These are phyloP conservation scores for Calonectria pauciramosa DNA, from an alignment of 2,329 filamentous ascomycete genomes.

Conservation along the genomic window DNA sequence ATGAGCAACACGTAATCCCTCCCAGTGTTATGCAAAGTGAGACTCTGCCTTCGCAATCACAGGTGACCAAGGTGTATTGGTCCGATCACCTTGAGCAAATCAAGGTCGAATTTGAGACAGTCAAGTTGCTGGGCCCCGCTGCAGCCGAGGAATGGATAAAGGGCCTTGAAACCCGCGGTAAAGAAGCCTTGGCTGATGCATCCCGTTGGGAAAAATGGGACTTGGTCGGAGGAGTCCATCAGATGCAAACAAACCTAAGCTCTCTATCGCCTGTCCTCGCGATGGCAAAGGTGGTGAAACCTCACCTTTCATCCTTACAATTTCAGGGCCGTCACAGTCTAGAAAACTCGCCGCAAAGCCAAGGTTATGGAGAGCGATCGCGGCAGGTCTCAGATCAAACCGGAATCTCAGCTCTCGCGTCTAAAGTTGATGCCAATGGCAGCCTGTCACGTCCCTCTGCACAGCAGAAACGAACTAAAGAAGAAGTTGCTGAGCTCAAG, in stretches of 20 bases:
- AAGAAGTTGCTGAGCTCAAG: slow-evolving; percentile 75
- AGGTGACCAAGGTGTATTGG: slow-evolving; percentile 77
- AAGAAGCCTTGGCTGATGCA: slow-evolving; percentile 70
- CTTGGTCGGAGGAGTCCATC: slow-evolving; percentile 55
- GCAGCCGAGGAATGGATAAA: slow-evolving; percentile 85
- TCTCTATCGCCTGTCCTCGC: slow-evolving; percentile 11
- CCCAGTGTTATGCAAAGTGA: slow-evolving; percentile 67
- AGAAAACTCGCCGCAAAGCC: background rate
- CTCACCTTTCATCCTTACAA: background rate
- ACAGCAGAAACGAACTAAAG: slow-evolving; percentile 67
- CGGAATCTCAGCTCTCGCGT: slow-evolving; percentile 15
- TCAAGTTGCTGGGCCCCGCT: slow-evolving; percentile 75
- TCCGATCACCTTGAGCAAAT: slow-evolving; percentile 73
- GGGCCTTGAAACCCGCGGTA: slow-evolving; percentile 75
- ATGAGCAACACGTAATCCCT: slow-evolving; percentile 71
- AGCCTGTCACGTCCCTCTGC: slow-evolving; percentile 13
- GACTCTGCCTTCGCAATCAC: slow-evolving; percentile 59
- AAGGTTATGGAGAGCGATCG: slow-evolving; percentile 16
- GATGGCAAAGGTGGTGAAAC: background rate
- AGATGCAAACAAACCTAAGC: slow-evolving; percentile 50
- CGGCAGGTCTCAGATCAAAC: slow-evolving; percentile 7
- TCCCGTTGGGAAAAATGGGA: slow-evolving; percentile 84
- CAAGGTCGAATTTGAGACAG: slow-evolving; percentile 72
- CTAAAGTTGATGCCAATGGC: slow-evolving; percentile 15
- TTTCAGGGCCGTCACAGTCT: slow-evolving; percentile 2